A percentile compares a stretch with the other conserved stretches of the same genome.
Conservation (phyloP, 352 stramenopile genomes). For the Globisporangium spiculum region DNA sequence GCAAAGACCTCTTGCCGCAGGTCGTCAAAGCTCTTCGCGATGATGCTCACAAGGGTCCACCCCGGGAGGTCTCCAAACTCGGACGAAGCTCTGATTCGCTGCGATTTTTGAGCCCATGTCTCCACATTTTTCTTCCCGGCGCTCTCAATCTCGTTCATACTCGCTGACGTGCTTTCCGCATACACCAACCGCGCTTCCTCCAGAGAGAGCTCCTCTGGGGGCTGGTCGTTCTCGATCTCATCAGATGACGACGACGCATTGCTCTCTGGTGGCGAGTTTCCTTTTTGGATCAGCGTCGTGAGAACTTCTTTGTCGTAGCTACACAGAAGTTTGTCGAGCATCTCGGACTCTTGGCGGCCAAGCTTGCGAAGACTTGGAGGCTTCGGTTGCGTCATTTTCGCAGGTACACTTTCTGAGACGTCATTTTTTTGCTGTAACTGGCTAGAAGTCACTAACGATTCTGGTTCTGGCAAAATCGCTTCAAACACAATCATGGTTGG, state of each 20-base stretch:
- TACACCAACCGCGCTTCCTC: conserved; percentile 29
- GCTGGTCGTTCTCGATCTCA: conserved; percentile 15
- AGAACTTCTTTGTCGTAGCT: conserved; percentile 15
- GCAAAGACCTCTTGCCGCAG: conserved; percentile 39
- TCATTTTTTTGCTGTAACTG: conserved; percentile 9
- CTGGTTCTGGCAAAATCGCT: conserved; percentile 10
- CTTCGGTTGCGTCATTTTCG: not conserved
- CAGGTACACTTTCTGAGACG: conserved; percentile 5
- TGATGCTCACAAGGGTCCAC: conserved; percentile 36
- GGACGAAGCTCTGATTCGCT: conserved; percentile 22
- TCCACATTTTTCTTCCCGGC: conserved; percentile 3
- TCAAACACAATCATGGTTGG: conserved; percentile 45
- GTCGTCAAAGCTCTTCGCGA: conserved; percentile 43
- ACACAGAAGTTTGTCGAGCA: conserved; percentile 32
- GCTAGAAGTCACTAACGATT: not conserved
- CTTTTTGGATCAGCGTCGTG: not conserved
- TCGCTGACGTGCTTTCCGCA: conserved; percentile 23
- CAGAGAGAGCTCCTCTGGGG: conserved; percentile 24
- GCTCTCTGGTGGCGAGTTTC: not conserved
- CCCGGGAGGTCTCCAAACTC: conserved; percentile 23
- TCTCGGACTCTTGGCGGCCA: conserved; percentile 25
- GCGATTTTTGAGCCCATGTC: conserved; percentile 19
- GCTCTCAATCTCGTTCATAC: conserved; percentile 1
- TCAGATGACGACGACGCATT: not conserved
- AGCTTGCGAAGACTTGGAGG: conserved; percentile 17